Conservation (phyloP, 257 asterid genomes). For the Orobanche coerulescens region DNA sequence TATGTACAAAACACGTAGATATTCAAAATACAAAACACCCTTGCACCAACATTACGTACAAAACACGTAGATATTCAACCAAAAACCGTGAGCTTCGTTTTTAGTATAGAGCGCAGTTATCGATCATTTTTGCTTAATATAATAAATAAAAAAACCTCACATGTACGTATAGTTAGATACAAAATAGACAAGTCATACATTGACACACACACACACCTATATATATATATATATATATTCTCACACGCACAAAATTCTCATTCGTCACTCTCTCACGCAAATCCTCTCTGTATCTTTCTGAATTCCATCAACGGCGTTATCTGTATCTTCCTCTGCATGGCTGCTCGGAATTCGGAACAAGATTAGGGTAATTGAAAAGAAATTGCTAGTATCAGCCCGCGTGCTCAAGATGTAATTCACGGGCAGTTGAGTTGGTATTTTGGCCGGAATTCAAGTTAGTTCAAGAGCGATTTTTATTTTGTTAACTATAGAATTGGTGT, state of each 20-base stretch:
- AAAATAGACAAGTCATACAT: not conserved
- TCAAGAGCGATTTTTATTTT: conserved; percentile 17
- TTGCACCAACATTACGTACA: too few relatives aligned
- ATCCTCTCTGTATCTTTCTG: conserved; percentile 17
- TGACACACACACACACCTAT: not conserved
- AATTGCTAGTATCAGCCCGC: not conserved
- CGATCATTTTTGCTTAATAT: too few relatives aligned
- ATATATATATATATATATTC: not conserved
- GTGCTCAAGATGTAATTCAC: conserved; percentile 35
- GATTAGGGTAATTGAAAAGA: conserved; percentile 30
- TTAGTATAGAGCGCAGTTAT: too few relatives aligned
- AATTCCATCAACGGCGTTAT: conserved; percentile 13
- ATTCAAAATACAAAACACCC: too few relatives aligned
- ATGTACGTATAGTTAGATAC: too few relatives aligned
- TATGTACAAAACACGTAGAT: too few relatives aligned
- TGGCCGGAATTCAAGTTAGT: conserved; percentile 11
- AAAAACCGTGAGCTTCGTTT: too few relatives aligned
- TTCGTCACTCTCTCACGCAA: conserved; percentile 15
- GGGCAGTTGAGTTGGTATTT: conserved; percentile 19
- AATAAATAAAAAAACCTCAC: too few relatives aligned
- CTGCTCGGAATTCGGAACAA: conserved; percentile 26
- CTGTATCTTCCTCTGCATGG: conserved; percentile 33
- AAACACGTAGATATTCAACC: too few relatives aligned
- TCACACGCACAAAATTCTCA: conserved; percentile 16
- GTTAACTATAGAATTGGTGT: conserved; percentile 18